phyloP scores from a whole-genome alignment of 495 filamentous ascomycete species.

The Xylaria longipes region DNA sequence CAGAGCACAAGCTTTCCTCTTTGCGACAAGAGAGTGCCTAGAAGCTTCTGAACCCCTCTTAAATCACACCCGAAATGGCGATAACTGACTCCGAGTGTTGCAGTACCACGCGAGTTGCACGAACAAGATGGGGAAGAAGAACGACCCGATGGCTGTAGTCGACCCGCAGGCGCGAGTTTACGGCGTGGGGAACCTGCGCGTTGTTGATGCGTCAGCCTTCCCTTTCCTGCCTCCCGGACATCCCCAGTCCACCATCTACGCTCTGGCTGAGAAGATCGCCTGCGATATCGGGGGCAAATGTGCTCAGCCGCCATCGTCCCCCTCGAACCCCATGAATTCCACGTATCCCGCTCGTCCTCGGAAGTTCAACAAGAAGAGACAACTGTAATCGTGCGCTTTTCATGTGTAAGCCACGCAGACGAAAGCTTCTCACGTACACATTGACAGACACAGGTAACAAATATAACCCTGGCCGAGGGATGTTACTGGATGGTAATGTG shows the following conservation, averaged over 20 bases:
- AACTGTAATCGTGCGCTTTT: background rate
- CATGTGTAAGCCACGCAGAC: background rate
- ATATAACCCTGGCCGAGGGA: background rate
- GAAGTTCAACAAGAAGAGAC: conserved; percentile 16
- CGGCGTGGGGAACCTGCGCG: conserved; percentile 58
- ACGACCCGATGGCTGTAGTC: conserved; percentile 57
- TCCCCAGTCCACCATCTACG: conserved; percentile 47
- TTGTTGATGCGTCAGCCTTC: conserved; percentile 51
- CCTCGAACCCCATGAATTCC: background rate
- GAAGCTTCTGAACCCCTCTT: too few species aligned
- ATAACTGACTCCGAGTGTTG: too few species aligned
- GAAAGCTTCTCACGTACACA: background rate
- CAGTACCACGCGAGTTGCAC: conserved; percentile 60
- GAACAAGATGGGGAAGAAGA: conserved; percentile 53
- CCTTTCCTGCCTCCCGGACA: conserved; percentile 57
- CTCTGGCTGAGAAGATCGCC: conserved; percentile 51
- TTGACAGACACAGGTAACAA: background rate
- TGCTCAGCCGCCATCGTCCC: conserved; percentile 12
- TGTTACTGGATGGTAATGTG: background rate
- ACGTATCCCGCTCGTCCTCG: background rate
- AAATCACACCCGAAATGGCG: too few species aligned
- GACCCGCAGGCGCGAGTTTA: conserved; percentile 54
- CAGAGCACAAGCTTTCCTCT: too few species aligned
- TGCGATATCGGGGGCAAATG: conserved; percentile 35
- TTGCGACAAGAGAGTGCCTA: too few species aligned